Evolutionary conservation across 805 yeast genomes (phyloP), one percentile per base, ranked within the genome.

Genomic region (Nakazawaea laoshanensis): DNA sequence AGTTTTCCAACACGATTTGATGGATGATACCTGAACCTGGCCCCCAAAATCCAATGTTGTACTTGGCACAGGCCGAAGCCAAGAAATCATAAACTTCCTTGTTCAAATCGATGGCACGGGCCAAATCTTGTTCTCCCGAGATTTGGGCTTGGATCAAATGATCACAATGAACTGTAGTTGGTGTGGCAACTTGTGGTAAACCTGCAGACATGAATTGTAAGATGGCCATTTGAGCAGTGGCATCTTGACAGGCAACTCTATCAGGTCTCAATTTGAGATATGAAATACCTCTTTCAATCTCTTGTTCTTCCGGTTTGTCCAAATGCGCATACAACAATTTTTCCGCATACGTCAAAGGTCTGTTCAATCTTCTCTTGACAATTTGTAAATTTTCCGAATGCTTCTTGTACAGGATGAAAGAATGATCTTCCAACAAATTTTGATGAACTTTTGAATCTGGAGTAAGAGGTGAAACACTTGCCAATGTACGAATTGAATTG

Each of bases 171-270:
- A 92, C 89, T 5, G 96, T 84, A 13, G 85, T 89, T 23, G 98
- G 98, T 7, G 94, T 95, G 5, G 83, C 82, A 13, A 95, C 89
- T 23, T 74, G 59, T 32, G 81, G 66, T 74, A 89, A 74, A 23
- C 95, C 94, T 44, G 96, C 89, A 34, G 96, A 86, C 95, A 92
- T 92, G 65, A 92, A 92, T 63, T 92, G 98, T 48, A 92, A 67
- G 46, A 92, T 67, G n/a, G 98, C 98, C 85, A 89, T 92, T 63
- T 92, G 98, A 13, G 98, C 98, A 20, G 96, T 84, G n/a, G 98
- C 98, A 68, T 92, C 98, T 67, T 92, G 98, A 94, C 94, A 89
- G 18, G 98, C 98, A 30, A 92, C 97, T 57, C 98, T 77, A 56
- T 92, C 98, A 16, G 98, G 98, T 55, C 83, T 76, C 49, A 92